These are phyloP conservation scores for Solanum hybrid DNA, from an alignment of 305 asterid genomes.

Conservation along the genomic window DNA sequence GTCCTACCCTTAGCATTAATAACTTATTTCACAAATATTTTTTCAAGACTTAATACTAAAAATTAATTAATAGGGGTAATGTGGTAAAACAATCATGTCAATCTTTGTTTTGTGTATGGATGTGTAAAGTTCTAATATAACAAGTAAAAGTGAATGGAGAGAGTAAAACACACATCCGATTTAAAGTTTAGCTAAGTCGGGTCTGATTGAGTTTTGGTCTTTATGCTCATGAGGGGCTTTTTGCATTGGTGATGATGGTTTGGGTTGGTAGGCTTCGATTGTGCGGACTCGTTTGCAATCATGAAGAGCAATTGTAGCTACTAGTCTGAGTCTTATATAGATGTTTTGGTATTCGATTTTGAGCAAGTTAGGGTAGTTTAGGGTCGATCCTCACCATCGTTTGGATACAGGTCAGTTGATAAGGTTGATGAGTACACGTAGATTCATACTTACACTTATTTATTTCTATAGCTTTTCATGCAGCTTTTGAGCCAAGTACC, in stretches of 20 bases:
- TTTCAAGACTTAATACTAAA: not conserved
- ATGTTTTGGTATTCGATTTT: not conserved
- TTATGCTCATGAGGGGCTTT: not conserved
- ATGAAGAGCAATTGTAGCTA: not conserved
- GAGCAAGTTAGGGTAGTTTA: not conserved
- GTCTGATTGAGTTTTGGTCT: not conserved
- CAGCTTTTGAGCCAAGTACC: not conserved
- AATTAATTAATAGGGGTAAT: not conserved
- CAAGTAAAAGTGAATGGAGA: not conserved
- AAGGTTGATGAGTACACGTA: not conserved
- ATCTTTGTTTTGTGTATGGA: not conserved
- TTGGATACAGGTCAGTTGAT: not conserved
- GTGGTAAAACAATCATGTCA: no score
- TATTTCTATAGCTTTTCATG: not conserved
- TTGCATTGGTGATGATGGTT: not conserved
- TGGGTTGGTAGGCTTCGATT: not conserved
- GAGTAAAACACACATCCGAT: not conserved
- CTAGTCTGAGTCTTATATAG: not conserved
- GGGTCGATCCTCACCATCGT: not conserved
- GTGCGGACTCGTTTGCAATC: not conserved
- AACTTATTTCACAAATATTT: not conserved
- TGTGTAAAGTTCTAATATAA: not conserved
- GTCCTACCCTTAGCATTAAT: not conserved
- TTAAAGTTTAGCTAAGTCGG: not conserved
- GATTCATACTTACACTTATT: not conserved